Conservation (phyloP, 169 alveolate species). For the Plasmodium relictum region DNA sequence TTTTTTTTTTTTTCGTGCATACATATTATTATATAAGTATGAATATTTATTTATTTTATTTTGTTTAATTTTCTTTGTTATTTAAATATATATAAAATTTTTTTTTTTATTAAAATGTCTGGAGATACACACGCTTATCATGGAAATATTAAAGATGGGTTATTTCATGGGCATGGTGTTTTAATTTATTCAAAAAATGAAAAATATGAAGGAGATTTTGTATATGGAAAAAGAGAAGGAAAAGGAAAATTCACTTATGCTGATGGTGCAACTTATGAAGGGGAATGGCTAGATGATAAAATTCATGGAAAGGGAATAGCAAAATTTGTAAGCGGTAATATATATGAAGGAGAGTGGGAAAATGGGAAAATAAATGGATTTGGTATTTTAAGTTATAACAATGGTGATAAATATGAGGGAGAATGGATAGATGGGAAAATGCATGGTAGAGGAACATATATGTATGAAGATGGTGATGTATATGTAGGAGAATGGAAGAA, state of each 20-base stretch:
- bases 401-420: slow-evolving; percentile 97
- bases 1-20: not conserved
- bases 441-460: slow-evolving; percentile 95
- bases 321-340: slow-evolving; percentile 92
- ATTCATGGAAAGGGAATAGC: slow-evolving; percentile 95
- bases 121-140: slow-evolving; percentile 89
- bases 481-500: slow-evolving; percentile 96
- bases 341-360: slow-evolving; percentile 92
- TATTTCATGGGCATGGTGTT: slow-evolving; percentile 93
- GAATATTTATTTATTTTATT: not conserved
- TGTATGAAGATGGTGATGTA: slow-evolving; percentile 95
- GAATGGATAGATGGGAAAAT: slow-evolving; percentile 96
- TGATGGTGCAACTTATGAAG: slow-evolving; percentile 96
- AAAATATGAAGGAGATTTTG: slow-evolving; percentile 97
- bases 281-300: slow-evolving; percentile 96
- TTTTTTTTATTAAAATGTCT: slow-evolving; percentile 18
- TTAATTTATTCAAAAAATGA: slow-evolving; percentile 92
- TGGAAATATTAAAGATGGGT: slow-evolving; percentile 94
- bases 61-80: slow-evolving; percentile 8
- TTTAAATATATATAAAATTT: not conserved
- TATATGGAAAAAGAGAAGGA: slow-evolving; percentile 95
- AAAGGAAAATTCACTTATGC: slow-evolving; percentile 93
- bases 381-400: slow-evolving; percentile 92
- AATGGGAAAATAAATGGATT: slow-evolving; percentile 94
- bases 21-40: not conserved